These are phyloP conservation scores for Eucalyptus regnans DNA, from an alignment of 345 rosid genomes.

Conservation along the genomic window DNA sequence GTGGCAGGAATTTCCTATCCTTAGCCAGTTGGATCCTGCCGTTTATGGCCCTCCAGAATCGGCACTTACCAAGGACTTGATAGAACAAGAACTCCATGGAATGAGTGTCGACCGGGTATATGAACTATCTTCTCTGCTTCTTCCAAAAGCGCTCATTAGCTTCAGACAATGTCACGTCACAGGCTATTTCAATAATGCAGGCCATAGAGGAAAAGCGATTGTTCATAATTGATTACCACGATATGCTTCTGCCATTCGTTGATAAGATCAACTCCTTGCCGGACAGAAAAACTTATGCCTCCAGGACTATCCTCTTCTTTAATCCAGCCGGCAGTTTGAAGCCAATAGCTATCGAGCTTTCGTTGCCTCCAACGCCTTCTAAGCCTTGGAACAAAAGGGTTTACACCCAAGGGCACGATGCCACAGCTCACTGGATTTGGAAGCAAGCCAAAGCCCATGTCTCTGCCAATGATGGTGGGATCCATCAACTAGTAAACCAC, in stretches of 20 bases:
- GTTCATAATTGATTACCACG: slow-evolving; percentile 80
- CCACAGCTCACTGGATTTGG: slow-evolving; percentile 89
- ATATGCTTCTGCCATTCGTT: slow-evolving; percentile 72
- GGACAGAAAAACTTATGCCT: slow-evolving; percentile 70
- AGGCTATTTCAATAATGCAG: slow-evolving; percentile 18
- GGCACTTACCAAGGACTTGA: slow-evolving; percentile 55
- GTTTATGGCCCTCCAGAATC: slow-evolving; percentile 84
- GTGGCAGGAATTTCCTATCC: slow-evolving; percentile 74
- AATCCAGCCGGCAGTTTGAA: slow-evolving; percentile 28
- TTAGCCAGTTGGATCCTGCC: slow-evolving; percentile 72
- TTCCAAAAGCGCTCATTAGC: background rate
- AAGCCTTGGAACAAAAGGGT: slow-evolving; percentile 39
- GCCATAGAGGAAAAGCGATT: slow-evolving; percentile 77
- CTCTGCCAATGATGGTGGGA: slow-evolving; percentile 75
- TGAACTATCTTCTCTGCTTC: background rate
- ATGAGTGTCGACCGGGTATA: slow-evolving; percentile 61
- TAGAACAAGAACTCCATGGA: slow-evolving; percentile 66
- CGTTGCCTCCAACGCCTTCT: slow-evolving; percentile 53
- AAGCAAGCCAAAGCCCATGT: slow-evolving; percentile 96
- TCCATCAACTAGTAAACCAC: slow-evolving; percentile 92
- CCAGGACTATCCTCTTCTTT: slow-evolving; percentile 63
- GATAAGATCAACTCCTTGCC: slow-evolving; percentile 63
- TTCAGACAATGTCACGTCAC: background rate
- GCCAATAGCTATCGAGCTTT: slow-evolving; percentile 84
- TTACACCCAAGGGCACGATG: slow-evolving; percentile 69